Evolutionary conservation across 164 flowering plant species (phyloP).

Genomic region (Platanus orientalis): DNA sequence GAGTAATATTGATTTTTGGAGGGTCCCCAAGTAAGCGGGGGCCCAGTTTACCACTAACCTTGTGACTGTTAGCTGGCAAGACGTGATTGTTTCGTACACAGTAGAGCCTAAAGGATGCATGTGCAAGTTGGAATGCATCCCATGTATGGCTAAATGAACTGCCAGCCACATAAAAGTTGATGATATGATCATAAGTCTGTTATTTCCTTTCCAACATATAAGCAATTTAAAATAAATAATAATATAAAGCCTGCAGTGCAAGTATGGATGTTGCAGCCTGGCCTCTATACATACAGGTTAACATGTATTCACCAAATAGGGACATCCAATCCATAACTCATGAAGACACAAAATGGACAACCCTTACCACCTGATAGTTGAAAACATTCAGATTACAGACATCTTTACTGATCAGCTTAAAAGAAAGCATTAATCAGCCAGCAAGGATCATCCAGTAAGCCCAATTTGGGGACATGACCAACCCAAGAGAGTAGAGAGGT

Average conservation of each 20-base stretch:
- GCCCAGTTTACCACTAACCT: slow-evolving; percentile 41
- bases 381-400: not conserved
- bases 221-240: too few species aligned
- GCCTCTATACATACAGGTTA: not conserved
- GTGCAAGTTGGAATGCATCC: slow-evolving; percentile 98
- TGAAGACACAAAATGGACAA: not conserved
- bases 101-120: slow-evolving; percentile 80
- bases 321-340: not conserved
- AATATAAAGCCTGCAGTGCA: not conserved
- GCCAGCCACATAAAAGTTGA: slow-evolving; percentile 15
- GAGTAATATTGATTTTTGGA: slow-evolving; percentile 54
- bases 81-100: slow-evolving; percentile 52
- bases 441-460: not conserved
- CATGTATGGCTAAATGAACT: slow-evolving; percentile 89
- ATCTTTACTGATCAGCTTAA: too few species aligned
- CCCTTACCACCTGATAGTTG: not conserved
- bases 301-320: not conserved
- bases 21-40: slow-evolving; percentile 83
- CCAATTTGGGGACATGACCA: slow-evolving; percentile 1
- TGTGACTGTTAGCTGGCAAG: slow-evolving; percentile 32
- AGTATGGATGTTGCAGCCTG: not conserved
- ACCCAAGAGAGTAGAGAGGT: not conserved
- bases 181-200: not conserved
- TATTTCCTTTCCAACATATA: not conserved
- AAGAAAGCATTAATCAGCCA: too few species aligned